Percentiles rank a stretch among this genome's conserved stretches.
Conservation (phyloP, 345 rosid species). For the Jatropha curcas region DNA sequence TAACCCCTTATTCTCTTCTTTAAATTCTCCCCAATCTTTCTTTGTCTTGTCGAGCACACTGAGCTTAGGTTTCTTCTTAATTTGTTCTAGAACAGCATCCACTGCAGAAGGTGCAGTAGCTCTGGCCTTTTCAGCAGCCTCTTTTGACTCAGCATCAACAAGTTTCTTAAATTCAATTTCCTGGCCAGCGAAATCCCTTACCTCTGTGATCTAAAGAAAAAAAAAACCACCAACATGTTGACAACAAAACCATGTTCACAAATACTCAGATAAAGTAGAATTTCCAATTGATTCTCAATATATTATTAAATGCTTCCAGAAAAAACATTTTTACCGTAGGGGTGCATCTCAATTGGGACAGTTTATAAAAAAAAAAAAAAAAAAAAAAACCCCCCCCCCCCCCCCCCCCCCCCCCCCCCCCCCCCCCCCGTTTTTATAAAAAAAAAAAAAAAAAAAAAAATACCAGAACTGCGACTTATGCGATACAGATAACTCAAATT, state of each 20-base stretch:
- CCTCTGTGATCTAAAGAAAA: constrained; percentile 59
- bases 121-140: constrained; percentile 67
- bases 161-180: constrained; percentile 69
- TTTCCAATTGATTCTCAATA: neutral
- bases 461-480: no score
- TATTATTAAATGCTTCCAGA: neutral
- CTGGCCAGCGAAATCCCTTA: constrained; percentile 85
- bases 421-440: no score
- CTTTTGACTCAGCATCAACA: constrained; percentile 77
- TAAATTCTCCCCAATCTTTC: constrained; percentile 96
- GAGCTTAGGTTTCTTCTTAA: constrained; percentile 85
- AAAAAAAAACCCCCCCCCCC: no score
- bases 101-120: constrained; percentile 63
- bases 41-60: constrained; percentile 92
- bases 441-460: no score
- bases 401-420: no score
- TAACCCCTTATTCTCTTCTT: constrained; percentile 77
- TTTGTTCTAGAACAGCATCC: constrained; percentile 87
- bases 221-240: neutral
- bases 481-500: no score
- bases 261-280: neutral
- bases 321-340: neutral
- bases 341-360: neutral
- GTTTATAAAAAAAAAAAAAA: no score
- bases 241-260: neutral